Evolutionary conservation across 2,329 filamentous ascomycete species (phyloP).

Genomic region (Arthrinium puccinioides): DNA sequence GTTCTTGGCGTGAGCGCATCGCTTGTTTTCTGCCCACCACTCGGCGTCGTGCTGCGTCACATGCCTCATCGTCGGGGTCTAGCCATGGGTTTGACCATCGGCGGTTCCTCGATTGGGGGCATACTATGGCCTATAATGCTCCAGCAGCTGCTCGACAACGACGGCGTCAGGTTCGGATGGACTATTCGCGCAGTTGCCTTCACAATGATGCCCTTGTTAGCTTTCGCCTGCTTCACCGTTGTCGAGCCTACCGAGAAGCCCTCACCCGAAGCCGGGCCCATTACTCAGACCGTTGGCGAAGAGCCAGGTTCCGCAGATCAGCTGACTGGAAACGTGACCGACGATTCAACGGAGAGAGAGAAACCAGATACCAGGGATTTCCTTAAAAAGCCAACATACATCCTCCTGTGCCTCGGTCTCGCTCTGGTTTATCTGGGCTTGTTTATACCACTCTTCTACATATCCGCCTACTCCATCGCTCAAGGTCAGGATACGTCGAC

Average conservation of each 20-base stretch:
- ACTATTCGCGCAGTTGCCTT: conserved; percentile 5
- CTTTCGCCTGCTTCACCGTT: background rate
- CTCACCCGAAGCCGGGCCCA: conserved; percentile 23
- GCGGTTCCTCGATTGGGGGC: conserved; percentile 22
- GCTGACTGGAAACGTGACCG: background rate
- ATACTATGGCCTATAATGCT: background rate
- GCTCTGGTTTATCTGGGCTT: conserved; percentile 23
- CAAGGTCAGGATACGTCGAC: conserved; percentile 1
- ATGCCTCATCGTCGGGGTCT: conserved; percentile 19
- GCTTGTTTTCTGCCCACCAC: conserved; percentile 13
- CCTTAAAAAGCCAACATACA: conserved; percentile 1
- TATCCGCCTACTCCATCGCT: conserved; percentile 21
- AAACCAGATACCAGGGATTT: background rate
- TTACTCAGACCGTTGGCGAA: background rate
- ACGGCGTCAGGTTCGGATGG: conserved; percentile 3
- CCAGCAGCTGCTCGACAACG: conserved; percentile 12
- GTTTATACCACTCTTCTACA: conserved; percentile 35
- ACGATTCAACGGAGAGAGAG: background rate
- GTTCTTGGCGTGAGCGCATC: conserved; percentile 30
- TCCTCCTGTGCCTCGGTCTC: conserved; percentile 22
- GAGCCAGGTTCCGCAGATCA: background rate
- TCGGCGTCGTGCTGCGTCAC: conserved; percentile 14
- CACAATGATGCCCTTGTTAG: conserved; percentile 1
- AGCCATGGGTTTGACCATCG: conserved; percentile 25
- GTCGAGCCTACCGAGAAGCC: conserved; percentile 23